A percentile compares a stretch with the other conserved stretches of the same genome.
Conservation (phyloP, 2,329 filamentous ascomycete genomes). For the Trichoderma polysporum region DNA sequence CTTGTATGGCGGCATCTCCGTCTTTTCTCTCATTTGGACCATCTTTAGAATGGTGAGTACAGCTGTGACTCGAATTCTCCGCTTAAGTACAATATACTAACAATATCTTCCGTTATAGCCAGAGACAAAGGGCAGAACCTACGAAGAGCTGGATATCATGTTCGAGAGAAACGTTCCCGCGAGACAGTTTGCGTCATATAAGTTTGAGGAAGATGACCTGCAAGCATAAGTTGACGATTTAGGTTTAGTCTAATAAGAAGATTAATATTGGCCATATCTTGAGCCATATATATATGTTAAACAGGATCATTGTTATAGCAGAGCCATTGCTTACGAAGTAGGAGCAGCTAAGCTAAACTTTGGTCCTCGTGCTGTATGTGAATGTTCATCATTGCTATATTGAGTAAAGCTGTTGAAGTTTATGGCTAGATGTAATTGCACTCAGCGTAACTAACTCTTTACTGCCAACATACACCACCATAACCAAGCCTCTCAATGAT, state of each 20-base stretch:
- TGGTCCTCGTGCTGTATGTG: too few relatives aligned
- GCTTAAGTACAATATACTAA: neutral
- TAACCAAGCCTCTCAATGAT: too few relatives aligned
- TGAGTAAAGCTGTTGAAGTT: too few relatives aligned
- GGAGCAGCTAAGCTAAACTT: too few relatives aligned
- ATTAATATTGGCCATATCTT: neutral
- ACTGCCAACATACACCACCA: too few relatives aligned
- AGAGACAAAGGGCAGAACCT: conserved; percentile 52
- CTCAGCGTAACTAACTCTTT: too few relatives aligned
- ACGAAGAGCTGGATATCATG: conserved; percentile 41
- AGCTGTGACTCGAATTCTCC: neutral
- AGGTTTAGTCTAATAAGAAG: neutral
- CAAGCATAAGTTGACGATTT: neutral
- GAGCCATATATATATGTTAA: neutral
- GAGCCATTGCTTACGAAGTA: neutral
- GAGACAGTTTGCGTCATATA: conserved; percentile 31
- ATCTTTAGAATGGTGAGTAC: conserved; percentile 18
- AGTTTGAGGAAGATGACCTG: conserved; percentile 11
- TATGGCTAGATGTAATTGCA: too few relatives aligned
- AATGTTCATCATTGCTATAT: too few relatives aligned
- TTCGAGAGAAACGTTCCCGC: conserved; percentile 35
- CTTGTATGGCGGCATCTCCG: conserved; percentile 15
- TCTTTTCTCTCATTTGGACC: conserved; percentile 17
- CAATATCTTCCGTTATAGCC: conserved; percentile 30
- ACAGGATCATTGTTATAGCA: neutral